phyloP scores from a whole-genome alignment of 495 filamentous ascomycete species.

The Pyrenula aspistea region DNA sequence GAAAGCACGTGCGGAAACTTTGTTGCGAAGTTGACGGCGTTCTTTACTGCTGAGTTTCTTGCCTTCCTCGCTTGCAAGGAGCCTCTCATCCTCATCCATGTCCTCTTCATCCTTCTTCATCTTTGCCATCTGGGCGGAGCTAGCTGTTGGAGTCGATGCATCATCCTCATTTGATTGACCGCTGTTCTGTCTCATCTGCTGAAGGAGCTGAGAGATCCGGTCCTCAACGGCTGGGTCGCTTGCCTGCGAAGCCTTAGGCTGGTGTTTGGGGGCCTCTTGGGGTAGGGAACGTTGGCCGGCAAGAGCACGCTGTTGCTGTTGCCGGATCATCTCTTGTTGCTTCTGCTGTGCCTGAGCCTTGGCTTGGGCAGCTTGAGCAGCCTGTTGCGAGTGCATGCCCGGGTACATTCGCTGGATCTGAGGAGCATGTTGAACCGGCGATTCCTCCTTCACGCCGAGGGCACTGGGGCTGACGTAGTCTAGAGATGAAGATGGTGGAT shows the following conservation, averaged over 20 bases:
- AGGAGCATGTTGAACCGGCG: conserved; percentile 31
- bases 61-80: conserved; percentile 88
- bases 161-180: conserved; percentile 38
- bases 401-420: conserved; percentile 67
- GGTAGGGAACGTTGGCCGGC: conserved; percentile 10
- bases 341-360: conserved; percentile 58
- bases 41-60: conserved; percentile 96
- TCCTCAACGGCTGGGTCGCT: conserved; percentile 63
- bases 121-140: conserved; percentile 40
- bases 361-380: conserved; percentile 66
- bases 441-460: conserved; percentile 45
- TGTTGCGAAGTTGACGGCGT: conserved; percentile 88
- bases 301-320: conserved; percentile 37
- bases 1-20: conserved; percentile 95
- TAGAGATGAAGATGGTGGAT: conserved; percentile 29
- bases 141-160: conserved; percentile 26
- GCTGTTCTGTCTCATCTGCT: conserved; percentile 66
- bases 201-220: conserved; percentile 71
- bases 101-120: conserved; percentile 86
- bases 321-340: conserved; percentile 46
- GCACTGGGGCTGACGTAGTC: conserved; percentile 58
- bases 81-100: conserved; percentile 94
- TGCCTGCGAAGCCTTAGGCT: conserved; percentile 15
- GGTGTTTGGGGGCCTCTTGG: conserved; percentile 30
- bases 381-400: conserved; percentile 85